Percentiles rank a stretch among this genome's conserved stretches.
Conservation (phyloP, 495 filamentous ascomycete species). For the Penicillium cinerascens region DNA sequence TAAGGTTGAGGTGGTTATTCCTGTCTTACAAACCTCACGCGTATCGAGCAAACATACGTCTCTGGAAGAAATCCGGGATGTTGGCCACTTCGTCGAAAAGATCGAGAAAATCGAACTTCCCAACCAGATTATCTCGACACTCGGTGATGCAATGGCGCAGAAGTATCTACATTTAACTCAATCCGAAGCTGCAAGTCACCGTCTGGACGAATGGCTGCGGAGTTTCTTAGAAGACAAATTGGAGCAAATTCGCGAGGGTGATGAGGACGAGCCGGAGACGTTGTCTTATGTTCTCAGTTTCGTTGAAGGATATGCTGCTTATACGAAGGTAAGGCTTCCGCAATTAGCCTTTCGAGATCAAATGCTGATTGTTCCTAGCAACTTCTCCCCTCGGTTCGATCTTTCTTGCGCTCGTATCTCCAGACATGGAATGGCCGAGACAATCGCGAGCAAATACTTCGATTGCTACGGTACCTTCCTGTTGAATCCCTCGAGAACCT, state of each 20-base stretch:
- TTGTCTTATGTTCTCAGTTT: constrained; percentile 50
- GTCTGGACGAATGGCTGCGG: constrained; percentile 65
- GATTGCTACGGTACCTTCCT: constrained; percentile 61
- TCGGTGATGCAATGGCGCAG: constrained; percentile 74
- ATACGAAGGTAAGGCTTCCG: constrained; percentile 56
- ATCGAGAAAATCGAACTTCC: constrained; percentile 78
- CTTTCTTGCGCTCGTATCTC: constrained; percentile 62
- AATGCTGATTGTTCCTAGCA: constrained; percentile 36
- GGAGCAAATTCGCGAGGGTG: constrained; percentile 47
- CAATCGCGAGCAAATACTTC: constrained; percentile 58
- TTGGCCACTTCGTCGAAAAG: constrained; percentile 68
- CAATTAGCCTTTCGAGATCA: not conserved
- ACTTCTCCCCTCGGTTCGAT: constrained; percentile 56
- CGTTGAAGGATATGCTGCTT: constrained; percentile 56
- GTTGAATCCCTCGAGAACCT: constrained; percentile 56
- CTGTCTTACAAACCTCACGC: constrained; percentile 69
- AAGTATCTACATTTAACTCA: constrained; percentile 67
- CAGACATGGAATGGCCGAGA: constrained; percentile 64
- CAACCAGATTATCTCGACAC: constrained; percentile 72
- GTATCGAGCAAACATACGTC: constrained; percentile 50
- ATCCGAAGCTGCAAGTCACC: constrained; percentile 49
- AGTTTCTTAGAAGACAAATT: constrained; percentile 58
- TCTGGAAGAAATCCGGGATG: constrained; percentile 73
- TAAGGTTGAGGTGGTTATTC: constrained; percentile 53
- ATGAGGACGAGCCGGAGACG: constrained; percentile 45